Evolutionary conservation across 2,329 filamentous ascomycete genomes (phyloP).

Genomic region (Botrytis squamosa): DNA sequence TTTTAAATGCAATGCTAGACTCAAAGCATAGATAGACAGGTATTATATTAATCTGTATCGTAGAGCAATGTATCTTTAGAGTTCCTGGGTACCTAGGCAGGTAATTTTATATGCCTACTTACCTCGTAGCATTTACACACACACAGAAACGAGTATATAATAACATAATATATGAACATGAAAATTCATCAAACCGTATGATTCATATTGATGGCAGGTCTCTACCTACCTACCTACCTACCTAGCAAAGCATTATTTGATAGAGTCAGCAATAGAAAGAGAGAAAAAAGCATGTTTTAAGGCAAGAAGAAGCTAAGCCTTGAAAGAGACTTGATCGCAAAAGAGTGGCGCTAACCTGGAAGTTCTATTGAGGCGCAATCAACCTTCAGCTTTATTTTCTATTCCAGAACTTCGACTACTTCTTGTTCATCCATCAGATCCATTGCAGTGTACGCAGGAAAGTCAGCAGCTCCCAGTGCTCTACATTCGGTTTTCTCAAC

Average conservation of each 20-base stretch:
- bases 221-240: neutral
- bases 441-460: conserved; percentile 4
- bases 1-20: neutral
- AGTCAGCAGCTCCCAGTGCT: neutral
- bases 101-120: neutral
- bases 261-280: neutral
- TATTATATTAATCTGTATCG: neutral
- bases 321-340: conserved; percentile 15
- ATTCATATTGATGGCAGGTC: neutral
- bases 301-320: conserved; percentile 16
- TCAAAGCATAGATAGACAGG: neutral
- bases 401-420: neutral
- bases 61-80: neutral
- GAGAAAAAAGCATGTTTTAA: neutral
- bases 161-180: neutral
- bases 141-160: no score
- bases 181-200: neutral
- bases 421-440: neutral
- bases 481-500: neutral
- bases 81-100: neutral
- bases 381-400: conserved; percentile 20
- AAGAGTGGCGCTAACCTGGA: conserved; percentile 21
- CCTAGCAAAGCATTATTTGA: neutral
- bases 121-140: neutral
- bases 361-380: conserved; percentile 20